phyloP scores from a whole-genome alignment of 306 rosid species.

The Cicer yamashitae region DNA sequence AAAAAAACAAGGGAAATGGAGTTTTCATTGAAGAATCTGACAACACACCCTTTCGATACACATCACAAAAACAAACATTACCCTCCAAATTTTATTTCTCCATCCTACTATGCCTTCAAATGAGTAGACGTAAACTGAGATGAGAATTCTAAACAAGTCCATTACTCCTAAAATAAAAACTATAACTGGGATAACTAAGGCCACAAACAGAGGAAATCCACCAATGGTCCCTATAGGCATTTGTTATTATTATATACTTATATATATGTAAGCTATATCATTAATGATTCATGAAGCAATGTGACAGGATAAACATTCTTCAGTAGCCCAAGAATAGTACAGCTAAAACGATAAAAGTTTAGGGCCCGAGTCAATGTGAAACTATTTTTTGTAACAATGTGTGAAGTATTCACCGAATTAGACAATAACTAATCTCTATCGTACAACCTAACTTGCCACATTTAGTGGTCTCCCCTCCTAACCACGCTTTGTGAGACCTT shows the following conservation, averaged over 20 bases:
- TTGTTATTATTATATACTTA: not conserved
- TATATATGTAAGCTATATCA: not conserved
- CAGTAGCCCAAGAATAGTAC: not conserved
- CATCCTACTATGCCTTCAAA: conserved; percentile 27
- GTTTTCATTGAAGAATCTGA: not conserved
- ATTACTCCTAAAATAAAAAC: not conserved
- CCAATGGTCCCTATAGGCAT: conserved; percentile 1
- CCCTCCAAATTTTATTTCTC: not conserved
- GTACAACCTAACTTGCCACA: too few relatives aligned
- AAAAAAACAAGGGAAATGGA: not conserved
- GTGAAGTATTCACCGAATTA: too few relatives aligned
- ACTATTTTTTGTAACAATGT: too few relatives aligned
- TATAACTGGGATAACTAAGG: not conserved
- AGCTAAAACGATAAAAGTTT: not conserved
- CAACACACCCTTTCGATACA: not conserved
- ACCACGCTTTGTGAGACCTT: too few relatives aligned
- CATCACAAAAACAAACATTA: not conserved
- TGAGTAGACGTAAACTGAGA: conserved; percentile 16
- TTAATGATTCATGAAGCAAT: conserved; percentile 4
- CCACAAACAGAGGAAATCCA: not conserved
- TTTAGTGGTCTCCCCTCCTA: too few relatives aligned
- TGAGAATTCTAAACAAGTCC: conserved; percentile 5
- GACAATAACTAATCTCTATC: too few relatives aligned
- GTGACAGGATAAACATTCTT: conserved; percentile 9
- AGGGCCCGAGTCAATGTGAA: not conserved